Conservation (phyloP, 1,139 yeast species). For the Suhomyces wounanorum region DNA sequence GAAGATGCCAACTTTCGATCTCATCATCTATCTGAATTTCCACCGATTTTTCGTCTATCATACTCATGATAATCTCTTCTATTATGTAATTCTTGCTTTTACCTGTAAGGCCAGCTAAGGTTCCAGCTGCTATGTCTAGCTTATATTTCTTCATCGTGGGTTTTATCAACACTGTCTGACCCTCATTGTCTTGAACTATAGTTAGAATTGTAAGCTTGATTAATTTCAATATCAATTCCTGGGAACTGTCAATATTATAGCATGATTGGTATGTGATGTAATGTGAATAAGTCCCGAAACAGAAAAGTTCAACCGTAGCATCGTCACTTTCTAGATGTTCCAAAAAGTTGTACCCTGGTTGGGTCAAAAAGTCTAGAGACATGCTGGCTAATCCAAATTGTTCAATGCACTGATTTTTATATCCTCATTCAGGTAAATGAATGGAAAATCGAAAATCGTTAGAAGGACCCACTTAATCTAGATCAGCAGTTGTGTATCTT, state of each 20-base stretch:
- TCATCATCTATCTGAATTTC: conserved; percentile 34
- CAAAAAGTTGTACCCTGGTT: conserved; percentile 14
- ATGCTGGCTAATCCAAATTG: background rate
- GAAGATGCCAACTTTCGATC: conserved; percentile 20
- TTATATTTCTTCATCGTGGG: conserved; percentile 24
- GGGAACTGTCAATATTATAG: conserved; percentile 15
- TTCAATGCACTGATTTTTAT: background rate
- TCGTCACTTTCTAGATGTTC: conserved; percentile 6
- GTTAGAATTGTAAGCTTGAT: conserved; percentile 32
- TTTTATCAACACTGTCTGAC: conserved; percentile 19
- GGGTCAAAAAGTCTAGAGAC: background rate
- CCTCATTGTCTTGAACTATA: conserved; percentile 28
- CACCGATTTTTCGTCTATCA: conserved; percentile 29
- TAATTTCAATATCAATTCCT: conserved; percentile 23
- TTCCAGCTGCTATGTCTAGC: conserved; percentile 18
- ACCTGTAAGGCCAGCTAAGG: conserved; percentile 3
- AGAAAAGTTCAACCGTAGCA: conserved; percentile 36
- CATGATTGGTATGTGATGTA: conserved; percentile 24
- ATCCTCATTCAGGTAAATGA: background rate
- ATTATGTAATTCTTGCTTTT: conserved; percentile 13
- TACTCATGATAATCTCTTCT: conserved; percentile 24
- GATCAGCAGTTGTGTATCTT: too few relatives aligned
- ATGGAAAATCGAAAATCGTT: background rate
- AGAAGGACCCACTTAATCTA: too few relatives aligned
- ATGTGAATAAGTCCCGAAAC: conserved; percentile 37